Conservation (phyloP, 208 protist species). For the Trichomonas vaginalis region DNA sequence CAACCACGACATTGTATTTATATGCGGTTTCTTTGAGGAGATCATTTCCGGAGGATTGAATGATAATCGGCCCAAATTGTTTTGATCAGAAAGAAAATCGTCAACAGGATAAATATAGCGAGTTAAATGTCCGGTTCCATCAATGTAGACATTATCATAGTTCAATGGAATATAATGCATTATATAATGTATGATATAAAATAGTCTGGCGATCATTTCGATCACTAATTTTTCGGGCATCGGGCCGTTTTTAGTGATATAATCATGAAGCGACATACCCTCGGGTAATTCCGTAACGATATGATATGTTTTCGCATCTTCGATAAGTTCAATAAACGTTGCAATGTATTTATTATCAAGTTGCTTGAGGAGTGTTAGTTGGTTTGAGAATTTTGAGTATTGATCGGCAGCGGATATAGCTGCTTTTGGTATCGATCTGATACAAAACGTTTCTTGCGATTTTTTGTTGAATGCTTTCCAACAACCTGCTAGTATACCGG, state of each 20-base stretch:
- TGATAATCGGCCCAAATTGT: neutral
- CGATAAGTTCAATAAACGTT: neutral
- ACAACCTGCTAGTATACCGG: neutral
- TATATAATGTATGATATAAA: neutral
- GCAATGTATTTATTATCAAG: neutral
- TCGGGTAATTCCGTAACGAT: neutral
- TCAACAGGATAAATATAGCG: neutral
- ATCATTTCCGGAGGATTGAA: neutral
- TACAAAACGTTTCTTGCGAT: neutral
- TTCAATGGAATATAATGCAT: neutral
- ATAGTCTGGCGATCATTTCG: neutral
- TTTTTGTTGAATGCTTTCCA: neutral
- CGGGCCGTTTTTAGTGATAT: neutral
- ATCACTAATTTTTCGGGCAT: neutral
- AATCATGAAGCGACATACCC: neutral
- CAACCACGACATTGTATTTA: neutral
- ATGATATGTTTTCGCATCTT: neutral
- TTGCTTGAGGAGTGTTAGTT: neutral
- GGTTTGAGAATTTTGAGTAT: neutral
- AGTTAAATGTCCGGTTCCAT: neutral
- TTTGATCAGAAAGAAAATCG: neutral
- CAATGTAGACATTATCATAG: neutral
- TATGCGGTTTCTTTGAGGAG: neutral
- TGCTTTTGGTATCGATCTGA: neutral
- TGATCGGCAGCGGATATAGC: neutral